A percentile compares a stretch with the other conserved stretches of the same genome.
Conservation (phyloP, 2,329 filamentous ascomycete genomes). For the Chaetomiaceae sp. region DNA sequence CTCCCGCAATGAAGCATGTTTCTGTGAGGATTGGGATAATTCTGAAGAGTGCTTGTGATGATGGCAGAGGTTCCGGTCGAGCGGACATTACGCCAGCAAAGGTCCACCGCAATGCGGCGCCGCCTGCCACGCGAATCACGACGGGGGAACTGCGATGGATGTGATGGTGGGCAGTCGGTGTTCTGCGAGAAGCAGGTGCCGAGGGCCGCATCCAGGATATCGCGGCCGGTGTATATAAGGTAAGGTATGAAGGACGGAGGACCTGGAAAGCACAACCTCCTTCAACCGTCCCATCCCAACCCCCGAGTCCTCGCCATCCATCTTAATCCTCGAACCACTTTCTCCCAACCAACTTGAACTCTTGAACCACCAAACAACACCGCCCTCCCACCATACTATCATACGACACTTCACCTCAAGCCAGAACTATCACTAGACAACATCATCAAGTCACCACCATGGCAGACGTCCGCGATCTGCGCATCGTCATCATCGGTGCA, state of each 20-base stretch:
- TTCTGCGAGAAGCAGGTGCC: constrained; percentile 17
- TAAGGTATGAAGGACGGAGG: constrained; percentile 10
- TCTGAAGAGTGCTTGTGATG: neutral
- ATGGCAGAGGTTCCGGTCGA: neutral
- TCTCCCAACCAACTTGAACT: neutral
- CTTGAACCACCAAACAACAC: too few relatives aligned
- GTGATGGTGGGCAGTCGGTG: neutral
- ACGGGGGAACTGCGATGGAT: neutral
- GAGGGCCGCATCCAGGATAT: constrained; percentile 16
- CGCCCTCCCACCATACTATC: neutral
- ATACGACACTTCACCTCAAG: too few relatives aligned
- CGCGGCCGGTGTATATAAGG: neutral
- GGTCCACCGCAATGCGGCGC: constrained; percentile 1
- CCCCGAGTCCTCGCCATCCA: neutral
- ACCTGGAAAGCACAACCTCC: neutral
- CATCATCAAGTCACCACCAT: constrained; percentile 16
- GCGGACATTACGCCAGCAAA: neutral
- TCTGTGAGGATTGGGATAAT: neutral
- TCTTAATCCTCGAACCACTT: neutral
- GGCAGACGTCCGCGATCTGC: constrained; percentile 29
- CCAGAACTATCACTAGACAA: neutral
- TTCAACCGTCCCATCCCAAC: neutral
- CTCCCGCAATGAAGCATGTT: constrained; percentile 3
- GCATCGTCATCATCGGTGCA: constrained; percentile 33
- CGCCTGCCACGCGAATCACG: constrained; percentile 6